Conservation (phyloP, 1,284 basidiomycete species). For the Vanrija pseudolonga region DNA sequence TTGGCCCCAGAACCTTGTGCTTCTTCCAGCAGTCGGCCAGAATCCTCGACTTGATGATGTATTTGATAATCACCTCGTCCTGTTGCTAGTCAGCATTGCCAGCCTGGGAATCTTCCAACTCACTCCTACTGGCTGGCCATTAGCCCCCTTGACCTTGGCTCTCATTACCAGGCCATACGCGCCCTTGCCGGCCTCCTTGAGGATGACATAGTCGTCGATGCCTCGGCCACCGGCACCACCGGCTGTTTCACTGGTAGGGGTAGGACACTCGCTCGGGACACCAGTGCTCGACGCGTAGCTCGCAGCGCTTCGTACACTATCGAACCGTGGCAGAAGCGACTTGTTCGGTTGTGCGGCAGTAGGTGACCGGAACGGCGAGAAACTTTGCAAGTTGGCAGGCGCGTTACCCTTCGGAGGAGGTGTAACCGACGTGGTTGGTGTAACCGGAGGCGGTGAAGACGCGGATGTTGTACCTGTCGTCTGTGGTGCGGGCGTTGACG, state of each 20-base stretch:
- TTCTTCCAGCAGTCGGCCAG: constrained; percentile 99
- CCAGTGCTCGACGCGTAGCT: constrained; percentile 42
- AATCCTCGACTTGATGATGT: constrained; percentile 97
- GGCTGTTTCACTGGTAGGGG: constrained; percentile 39
- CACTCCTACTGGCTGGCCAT: constrained; percentile 72
- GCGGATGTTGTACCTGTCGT: not conserved
- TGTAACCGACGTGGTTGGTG: not conserved
- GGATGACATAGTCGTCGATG: constrained; percentile 58
- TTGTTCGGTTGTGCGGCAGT: constrained; percentile 5
- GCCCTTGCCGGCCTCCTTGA: constrained; percentile 86
- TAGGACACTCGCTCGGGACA: constrained; percentile 40
- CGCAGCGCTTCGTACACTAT: constrained; percentile 18
- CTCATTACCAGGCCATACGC: constrained; percentile 95
- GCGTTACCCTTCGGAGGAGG: too few relatives aligned
- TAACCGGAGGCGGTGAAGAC: not conserved
- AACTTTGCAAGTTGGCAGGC: constrained; percentile 30
- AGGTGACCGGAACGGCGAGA: constrained; percentile 44
- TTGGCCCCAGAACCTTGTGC: constrained; percentile 89
- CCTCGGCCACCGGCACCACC: constrained; percentile 46
- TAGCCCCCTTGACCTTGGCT: constrained; percentile 69
- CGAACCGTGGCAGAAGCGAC: constrained; percentile 22
- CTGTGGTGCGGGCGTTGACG: constrained; percentile 6
- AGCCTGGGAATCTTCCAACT: constrained; percentile 44
- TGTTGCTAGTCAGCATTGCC: constrained; percentile 18
- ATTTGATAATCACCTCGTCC: constrained; percentile 81